Base-by-base conservation (phyloP, 805 yeast genomes). In the Candida mattraensis region DNA sequence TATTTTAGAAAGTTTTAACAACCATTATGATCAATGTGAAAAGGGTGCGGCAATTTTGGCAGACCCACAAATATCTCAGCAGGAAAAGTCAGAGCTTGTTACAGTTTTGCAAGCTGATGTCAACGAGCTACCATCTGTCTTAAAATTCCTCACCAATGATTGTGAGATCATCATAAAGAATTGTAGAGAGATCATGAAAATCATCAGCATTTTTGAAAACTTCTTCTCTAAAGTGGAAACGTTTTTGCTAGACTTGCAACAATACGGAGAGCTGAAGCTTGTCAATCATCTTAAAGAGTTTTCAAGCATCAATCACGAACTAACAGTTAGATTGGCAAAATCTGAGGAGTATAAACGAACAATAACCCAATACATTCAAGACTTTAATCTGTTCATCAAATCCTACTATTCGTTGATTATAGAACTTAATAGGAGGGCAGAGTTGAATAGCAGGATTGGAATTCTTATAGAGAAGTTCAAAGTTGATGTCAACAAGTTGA, bases 11-110 rank as follows among this genome's bases (percentile, higher is more conserved):
- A 76, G 88, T 50, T 64, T 88, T 30, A 82, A 95, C 8, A 76
- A 76, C 35, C 96, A 88, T 61, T 87, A 80, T 50, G 96, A 88
- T 57, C 87, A 85, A 53, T 84, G 95, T 47, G 48, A 63, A 9
- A 62, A 73, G 42, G 83, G 76, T 7, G 51, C 64, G 3, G 60
- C 61, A 4, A 42, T 65, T 5, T 59, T 71, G n/a, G 50, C 56
- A 15, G 53, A 62, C n/a, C 51, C 58, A 0, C 36, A 46, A 10
- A 44, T 55, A 0, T 37, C 55, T 3, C 52, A 41, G 5, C 48
- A 40, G 1, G 69, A 64, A 35, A 63, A 63, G 40, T 34, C 47
- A 18, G 70, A 74, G 46, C 53, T 76, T 10, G 56, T 68, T 12
- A 56, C 63, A 2, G 75, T 80, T 2, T 61, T 83, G 3, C 59